phyloP scores from a whole-genome alignment of 805 yeast species.

The Spathaspora sp. region DNA sequence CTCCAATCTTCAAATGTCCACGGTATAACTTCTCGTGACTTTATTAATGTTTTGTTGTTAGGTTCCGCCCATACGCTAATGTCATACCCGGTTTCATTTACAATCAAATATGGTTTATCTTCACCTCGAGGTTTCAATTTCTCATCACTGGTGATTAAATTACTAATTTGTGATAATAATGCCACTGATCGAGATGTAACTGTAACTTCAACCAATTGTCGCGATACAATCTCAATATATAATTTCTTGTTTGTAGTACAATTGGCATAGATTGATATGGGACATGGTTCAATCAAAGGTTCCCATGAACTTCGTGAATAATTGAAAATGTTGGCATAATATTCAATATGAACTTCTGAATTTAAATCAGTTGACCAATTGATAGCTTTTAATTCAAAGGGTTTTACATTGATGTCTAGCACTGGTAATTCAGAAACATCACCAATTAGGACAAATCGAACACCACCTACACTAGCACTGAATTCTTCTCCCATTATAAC shows the following conservation, averaged over 20 bases:
- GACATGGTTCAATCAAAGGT: constrained; percentile 87
- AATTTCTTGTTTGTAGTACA: constrained; percentile 43
- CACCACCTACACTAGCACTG: constrained; percentile 64
- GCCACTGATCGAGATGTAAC: constrained; percentile 81
- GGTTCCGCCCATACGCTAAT: constrained; percentile 80
- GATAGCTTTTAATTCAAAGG: constrained; percentile 63
- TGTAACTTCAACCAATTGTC: constrained; percentile 74
- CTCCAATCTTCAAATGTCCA: constrained; percentile 98
- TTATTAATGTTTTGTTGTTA: constrained; percentile 28
- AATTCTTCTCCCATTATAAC: constrained; percentile 66
- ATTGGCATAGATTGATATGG: constrained; percentile 67
- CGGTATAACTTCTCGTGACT: constrained; percentile 50
- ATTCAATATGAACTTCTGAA: constrained; percentile 61
- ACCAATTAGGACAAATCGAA: constrained; percentile 80
- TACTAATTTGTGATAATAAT: constrained; percentile 63
- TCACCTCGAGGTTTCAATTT: constrained; percentile 66
- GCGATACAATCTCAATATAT: constrained; percentile 67
- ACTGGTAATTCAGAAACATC: constrained; percentile 90
- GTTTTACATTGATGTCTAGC: constrained; percentile 67
- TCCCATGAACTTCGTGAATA: constrained; percentile 94
- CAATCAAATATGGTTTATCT: constrained; percentile 75
- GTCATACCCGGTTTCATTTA: constrained; percentile 82
- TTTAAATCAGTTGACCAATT: constrained; percentile 87
- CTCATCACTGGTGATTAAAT: constrained; percentile 51
- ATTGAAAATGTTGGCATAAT: constrained; percentile 74